Evolutionary conservation across 495 filamentous ascomycete species (phyloP), one percentile per base, ranked within the genome.

Genomic region (Aspergillus coremiiformis): DNA sequence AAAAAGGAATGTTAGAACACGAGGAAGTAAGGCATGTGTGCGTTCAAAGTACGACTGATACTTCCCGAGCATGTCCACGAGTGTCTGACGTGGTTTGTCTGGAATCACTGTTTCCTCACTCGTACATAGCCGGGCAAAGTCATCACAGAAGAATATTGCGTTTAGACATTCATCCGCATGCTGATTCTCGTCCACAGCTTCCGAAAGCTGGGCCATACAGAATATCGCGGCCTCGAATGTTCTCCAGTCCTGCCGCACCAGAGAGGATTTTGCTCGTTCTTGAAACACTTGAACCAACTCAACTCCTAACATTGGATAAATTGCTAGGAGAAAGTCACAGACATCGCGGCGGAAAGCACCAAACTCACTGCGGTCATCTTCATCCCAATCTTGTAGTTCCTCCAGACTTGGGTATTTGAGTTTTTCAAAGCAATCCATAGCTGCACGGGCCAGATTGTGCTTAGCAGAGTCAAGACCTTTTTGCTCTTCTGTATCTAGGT

Each of bases 11-110:
- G 84, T 90, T 24, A 98, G 71, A 2, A 87, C 85, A 50, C 80
- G 67, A 0, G 89, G 85, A 8, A 98, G 78, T 55, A 82, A 76
- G 50, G 84, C 74, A 17, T 81, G 72, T 59, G 89, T 79, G 23
- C 82, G 78, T 61, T 86, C 80, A 64, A 96, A 96, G 69, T 89
- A 96, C 32, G 83, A 78, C 27, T 84, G 80, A 67, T 93, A 96
- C 43, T 78, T 78, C 54, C 85, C 86, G 33, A 96, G 84, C 52
- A 90, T 73, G 49, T 81, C 79, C 32, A 96, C 78, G 20, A 88
- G 77, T 5, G 89, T 89, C 60, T 90, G 83, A 24, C 85, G 81
- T n/a, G 85, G 78, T 55, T 84, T 84, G 11, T 82, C 67, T 0
- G 89, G 83, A 42, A 89, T 77, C 0, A 32, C 52, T 17, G 74